Percentiles rank a stretch among this genome's conserved stretches.
Evolutionary conservation across 1,284 basidiomycete genomes (phyloP).

Genomic region (Acaromyces ingoldii): DNA sequence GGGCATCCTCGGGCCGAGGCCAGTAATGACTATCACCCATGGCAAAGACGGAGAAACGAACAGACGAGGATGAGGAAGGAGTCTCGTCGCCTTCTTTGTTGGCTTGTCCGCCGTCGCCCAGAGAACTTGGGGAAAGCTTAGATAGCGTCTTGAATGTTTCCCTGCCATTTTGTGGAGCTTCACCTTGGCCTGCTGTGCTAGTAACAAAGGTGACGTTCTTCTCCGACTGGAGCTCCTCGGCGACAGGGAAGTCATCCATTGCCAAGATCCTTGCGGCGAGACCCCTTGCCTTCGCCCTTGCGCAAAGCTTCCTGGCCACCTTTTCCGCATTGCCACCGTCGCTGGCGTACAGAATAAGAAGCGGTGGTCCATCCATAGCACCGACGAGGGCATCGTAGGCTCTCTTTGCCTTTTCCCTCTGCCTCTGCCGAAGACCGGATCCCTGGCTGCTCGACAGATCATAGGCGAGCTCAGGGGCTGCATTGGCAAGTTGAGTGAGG

Average conservation of each 20-base stretch:
- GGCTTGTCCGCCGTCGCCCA: slow-evolving; percentile 46
- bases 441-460: slow-evolving; percentile 82
- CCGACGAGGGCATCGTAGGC: slow-evolving; percentile 80
- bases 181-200: slow-evolving; percentile 97
- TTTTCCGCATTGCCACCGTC: slow-evolving; percentile 95
- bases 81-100: slow-evolving; percentile 53
- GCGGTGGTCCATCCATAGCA: slow-evolving; percentile 80
- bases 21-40: slow-evolving; percentile 99
- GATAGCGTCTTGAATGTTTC: slow-evolving; percentile 79
- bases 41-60: slow-evolving; percentile 67
- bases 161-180: slow-evolving; percentile 92
- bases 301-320: slow-evolving; percentile 79
- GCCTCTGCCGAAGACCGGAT: slow-evolving; percentile 73
- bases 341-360: slow-evolving; percentile 84
- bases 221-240: slow-evolving; percentile 59
- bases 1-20: slow-evolving; percentile 91
- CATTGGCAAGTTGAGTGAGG: slow-evolving; percentile 78
- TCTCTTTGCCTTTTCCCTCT: slow-evolving; percentile 76
- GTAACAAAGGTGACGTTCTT: slow-evolving; percentile 79
- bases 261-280: slow-evolving; percentile 60
- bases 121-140: slow-evolving; percentile 52
- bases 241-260: slow-evolving; percentile 71
- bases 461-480: slow-evolving; percentile 70
- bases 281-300: slow-evolving; percentile 78
- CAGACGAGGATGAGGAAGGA: too few relatives aligned